Percentiles rank a stretch among this genome's conserved stretches.
Conservation (phyloP, 164 flowering plant species). For the Umbellularia californica region DNA sequence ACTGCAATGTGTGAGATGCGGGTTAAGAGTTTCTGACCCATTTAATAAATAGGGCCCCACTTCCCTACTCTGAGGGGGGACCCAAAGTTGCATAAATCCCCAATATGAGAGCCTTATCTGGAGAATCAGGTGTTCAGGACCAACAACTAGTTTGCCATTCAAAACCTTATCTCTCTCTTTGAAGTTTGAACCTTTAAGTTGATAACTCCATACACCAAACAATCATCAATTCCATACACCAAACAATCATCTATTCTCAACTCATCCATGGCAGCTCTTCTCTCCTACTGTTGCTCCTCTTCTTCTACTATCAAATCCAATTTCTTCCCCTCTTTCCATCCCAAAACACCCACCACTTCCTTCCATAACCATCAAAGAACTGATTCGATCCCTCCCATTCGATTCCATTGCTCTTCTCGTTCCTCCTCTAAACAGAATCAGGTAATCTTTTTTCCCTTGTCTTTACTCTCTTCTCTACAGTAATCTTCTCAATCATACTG, state of each 20-base stretch:
- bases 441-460: slow-evolving; percentile 4
- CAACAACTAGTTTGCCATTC: not conserved
- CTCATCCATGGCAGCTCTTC: slow-evolving; percentile 38
- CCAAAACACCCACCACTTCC: slow-evolving; percentile 8
- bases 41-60: no score
- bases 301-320: slow-evolving; percentile 11
- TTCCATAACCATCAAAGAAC: slow-evolving; percentile 4
- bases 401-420: slow-evolving; percentile 22
- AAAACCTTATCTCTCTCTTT: not conserved
- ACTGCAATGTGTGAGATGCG: no score
- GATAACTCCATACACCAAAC: no score
- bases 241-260: not conserved
- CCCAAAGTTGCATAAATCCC: no score
- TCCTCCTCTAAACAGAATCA: slow-evolving; percentile 15
- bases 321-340: slow-evolving; percentile 15
- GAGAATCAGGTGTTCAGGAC: not conserved
- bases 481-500: no score
- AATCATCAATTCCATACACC: not conserved
- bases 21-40: no score
- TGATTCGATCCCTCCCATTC: slow-evolving; percentile 7
- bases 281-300: slow-evolving; percentile 29
- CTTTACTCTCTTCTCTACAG: not conserved
- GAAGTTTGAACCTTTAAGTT: no score
- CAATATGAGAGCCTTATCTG: not conserved
- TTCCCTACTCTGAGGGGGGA: no score